Evolutionary conservation across 2,329 filamentous ascomycete genomes (phyloP), one percentile per base, ranked within the genome.

Genomic region (Aspergillus cejpii): DNA sequence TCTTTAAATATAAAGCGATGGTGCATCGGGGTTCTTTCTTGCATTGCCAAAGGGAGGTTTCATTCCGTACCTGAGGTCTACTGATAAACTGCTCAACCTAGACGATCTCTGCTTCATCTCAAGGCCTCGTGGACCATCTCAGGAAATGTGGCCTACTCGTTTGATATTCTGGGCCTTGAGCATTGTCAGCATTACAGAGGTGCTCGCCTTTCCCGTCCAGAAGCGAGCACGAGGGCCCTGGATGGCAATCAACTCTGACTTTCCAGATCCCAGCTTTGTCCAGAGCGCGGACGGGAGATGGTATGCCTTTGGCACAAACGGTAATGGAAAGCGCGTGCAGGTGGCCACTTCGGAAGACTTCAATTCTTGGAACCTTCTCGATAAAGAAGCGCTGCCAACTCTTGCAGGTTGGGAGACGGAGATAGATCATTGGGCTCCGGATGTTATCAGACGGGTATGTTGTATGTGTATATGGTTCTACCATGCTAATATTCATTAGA

Each of bases 341-440:
- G 69, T 77, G 3, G 79, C 80, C 2, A 66, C 55, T 2, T 76
- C 76, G 2, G 49, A 62, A 1, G 70, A 75, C 38, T 74, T 79
- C 39, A 58, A 64, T 10, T 69, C 68, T 3, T 72, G 74, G 58
- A 76, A 70, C 58, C 61, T 73, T 5, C 66, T 74, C 17, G 65
- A 74, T 45, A 59, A 68, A n/a, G 78, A 83, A 50, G 74, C 75
- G 2, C 66, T 84, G n/a, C 77, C 78, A 0, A 61, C 65, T 5
- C 49, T 74, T 5, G 72, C 72, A 1, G 54, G 65, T 5, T 84
- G 81, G 80, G 75, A 75, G 24, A 74, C 68, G 3, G 72, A 73
- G 1, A 59, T 61, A 3, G 72, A 78, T 44, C 76, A 75, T 20
- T 84, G 79, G 79, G 80, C 80, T 0, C 81, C 80, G 7, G 79